Conservation (phyloP, 2,329 filamentous ascomycete genomes). For the Colletotrichum godetiae region DNA sequence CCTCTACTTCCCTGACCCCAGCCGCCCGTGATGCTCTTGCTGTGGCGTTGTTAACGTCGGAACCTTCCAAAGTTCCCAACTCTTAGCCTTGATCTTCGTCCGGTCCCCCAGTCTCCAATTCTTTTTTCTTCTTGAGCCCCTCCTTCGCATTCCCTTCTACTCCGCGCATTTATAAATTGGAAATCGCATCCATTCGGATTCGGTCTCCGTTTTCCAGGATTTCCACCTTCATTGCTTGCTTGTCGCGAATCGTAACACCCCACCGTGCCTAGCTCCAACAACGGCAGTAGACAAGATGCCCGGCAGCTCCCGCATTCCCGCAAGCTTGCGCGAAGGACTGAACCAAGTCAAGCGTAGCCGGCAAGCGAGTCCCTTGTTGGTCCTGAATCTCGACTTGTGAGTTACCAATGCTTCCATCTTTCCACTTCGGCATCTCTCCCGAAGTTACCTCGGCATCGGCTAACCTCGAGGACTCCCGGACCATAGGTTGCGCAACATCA, state of each 20-base stretch:
- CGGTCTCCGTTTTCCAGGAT: neutral
- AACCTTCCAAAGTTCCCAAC: conserved; percentile 8
- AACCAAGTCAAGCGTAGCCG: conserved; percentile 68
- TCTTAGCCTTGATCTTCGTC: conserved; percentile 1
- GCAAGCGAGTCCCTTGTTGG: conserved; percentile 65
- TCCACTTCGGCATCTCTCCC: neutral
- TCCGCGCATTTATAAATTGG: conserved; percentile 19
- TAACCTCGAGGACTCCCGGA: conserved; percentile 1
- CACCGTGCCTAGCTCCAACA: conserved; percentile 20
- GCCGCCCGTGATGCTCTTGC: conserved; percentile 5
- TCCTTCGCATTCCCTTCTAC: conserved; percentile 11
- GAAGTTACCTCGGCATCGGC: conserved; percentile 10
- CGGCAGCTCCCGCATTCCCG: conserved; percentile 76
- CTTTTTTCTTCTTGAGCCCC: conserved; percentile 11
- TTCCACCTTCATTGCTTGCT: neutral
- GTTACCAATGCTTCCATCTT: conserved; percentile 44
- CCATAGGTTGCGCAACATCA: conserved; percentile 80
- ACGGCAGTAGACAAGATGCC: conserved; percentile 58
- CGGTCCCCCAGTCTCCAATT: conserved; percentile 15
- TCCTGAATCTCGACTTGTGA: conserved; percentile 77
- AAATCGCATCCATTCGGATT: conserved; percentile 17
- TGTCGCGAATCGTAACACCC: conserved; percentile 21
- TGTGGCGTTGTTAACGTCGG: conserved; percentile 10
- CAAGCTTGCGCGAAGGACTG: conserved; percentile 77
- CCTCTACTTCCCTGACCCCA: conserved; percentile 1